These are phyloP conservation scores for Theobroma cacao DNA, from an alignment of 345 rosid genomes.

Conservation along the genomic window DNA sequence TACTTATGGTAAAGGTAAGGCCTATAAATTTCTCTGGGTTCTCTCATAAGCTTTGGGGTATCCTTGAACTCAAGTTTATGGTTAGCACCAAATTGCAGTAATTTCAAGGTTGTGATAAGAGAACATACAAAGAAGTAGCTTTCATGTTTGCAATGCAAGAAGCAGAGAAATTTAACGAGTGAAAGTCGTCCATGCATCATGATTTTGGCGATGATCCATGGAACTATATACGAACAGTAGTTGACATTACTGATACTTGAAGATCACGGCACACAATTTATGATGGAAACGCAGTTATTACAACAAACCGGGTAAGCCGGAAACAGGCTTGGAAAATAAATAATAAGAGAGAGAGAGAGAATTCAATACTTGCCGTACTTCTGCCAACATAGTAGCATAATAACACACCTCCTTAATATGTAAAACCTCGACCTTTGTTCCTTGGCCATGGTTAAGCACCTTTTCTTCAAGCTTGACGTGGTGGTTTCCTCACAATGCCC, in stretches of 20 bases:
- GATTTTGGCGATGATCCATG: not conserved
- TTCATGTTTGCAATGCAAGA: not conserved
- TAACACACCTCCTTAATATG: constrained; percentile 26
- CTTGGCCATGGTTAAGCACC: constrained; percentile 23
- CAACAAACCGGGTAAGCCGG: not conserved
- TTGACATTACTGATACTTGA: not conserved
- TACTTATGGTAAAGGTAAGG: not conserved
- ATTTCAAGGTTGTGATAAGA: too few species aligned
- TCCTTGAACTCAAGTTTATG: not conserved
- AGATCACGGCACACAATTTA: not conserved
- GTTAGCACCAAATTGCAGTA: too few species aligned
- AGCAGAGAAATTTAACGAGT: not conserved
- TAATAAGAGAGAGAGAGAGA: not conserved
- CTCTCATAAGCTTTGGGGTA: not conserved
- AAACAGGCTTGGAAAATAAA: not conserved
- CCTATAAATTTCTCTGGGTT: not conserved
- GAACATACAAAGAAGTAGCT: not conserved
- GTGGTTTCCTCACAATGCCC: not conserved
- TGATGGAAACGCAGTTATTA: not conserved
- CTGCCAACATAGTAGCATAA: constrained; percentile 31
- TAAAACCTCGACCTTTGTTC: constrained; percentile 31
- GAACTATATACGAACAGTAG: not conserved
- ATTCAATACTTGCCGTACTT: constrained; percentile 22
- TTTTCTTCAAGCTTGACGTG: constrained; percentile 21
- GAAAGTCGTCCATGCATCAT: not conserved